Conservation (phyloP, 768 basidiomycete genomes). For the Pholiota microspora region DNA sequence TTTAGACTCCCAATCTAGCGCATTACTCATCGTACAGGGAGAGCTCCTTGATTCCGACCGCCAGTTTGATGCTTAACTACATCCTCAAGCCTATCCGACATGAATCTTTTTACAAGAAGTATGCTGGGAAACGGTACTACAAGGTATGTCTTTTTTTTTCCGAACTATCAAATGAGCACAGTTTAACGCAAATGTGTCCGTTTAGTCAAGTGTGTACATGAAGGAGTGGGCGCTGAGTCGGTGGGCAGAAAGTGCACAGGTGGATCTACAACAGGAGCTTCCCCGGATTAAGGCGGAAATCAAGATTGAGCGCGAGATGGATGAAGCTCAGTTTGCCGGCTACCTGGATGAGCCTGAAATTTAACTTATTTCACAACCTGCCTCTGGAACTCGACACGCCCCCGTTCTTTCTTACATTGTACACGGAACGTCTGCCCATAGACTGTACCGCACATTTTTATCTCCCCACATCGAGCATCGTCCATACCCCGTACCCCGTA, state of each 20-base stretch:
- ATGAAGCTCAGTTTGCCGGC: slow-evolving; percentile 15
- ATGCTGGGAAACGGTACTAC: slow-evolving; percentile 83
- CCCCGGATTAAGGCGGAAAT: slow-evolving; percentile 57
- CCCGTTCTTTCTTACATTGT: slow-evolving; percentile 5
- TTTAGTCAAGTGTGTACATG: slow-evolving; percentile 78
- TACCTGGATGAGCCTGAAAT: slow-evolving; percentile 1
- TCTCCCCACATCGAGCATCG: not conserved
- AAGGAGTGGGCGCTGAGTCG: slow-evolving; percentile 80
- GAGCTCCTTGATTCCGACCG: slow-evolving; percentile 79
- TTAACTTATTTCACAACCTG: not conserved
- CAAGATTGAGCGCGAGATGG: slow-evolving; percentile 35
- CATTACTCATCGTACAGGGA: slow-evolving; percentile 95
- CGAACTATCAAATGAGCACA: not conserved
- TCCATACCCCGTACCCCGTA: not conserved
- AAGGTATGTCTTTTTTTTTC: slow-evolving; percentile 51
- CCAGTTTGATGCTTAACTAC: slow-evolving; percentile 92
- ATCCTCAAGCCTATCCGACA: slow-evolving; percentile 77
- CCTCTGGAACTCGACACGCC: not conserved
- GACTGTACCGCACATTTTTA: slow-evolving; percentile 5
- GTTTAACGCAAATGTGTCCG: not conserved
- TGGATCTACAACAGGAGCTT: slow-evolving; percentile 60
- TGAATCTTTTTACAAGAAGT: slow-evolving; percentile 92
- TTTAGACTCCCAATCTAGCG: slow-evolving; percentile 76
- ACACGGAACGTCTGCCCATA: slow-evolving; percentile 8
- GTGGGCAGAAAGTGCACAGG: slow-evolving; percentile 63